Conservation (phyloP, 768 basidiomycete species). For the Kwoniella sp. region DNA sequence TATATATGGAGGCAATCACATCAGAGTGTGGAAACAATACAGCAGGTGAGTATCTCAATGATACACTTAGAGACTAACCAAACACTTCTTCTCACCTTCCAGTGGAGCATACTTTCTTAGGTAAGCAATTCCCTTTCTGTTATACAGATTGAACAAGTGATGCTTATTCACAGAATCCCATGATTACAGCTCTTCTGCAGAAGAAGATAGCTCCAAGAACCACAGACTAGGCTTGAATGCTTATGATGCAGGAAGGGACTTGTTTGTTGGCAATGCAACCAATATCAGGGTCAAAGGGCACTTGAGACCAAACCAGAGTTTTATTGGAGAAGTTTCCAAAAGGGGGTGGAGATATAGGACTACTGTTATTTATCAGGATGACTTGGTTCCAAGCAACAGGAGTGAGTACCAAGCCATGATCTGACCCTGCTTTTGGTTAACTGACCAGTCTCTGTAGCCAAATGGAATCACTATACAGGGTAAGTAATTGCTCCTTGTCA, state of each 20-base stretch:
- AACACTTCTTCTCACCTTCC: background rate
- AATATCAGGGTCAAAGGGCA: slow-evolving; percentile 5
- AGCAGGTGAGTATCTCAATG: slow-evolving; percentile 15
- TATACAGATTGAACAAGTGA: background rate
- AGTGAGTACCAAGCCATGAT: slow-evolving; percentile 4
- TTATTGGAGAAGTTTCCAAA: slow-evolving; percentile 5
- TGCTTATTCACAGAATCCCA: background rate
- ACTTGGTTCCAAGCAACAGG: slow-evolving; percentile 10
- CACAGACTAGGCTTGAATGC: slow-evolving; percentile 18
- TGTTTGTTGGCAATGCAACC: slow-evolving; percentile 21
- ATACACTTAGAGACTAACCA: background rate
- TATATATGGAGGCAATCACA: slow-evolving; percentile 34
- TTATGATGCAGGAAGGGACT: slow-evolving; percentile 17
- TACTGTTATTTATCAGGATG: slow-evolving; percentile 8
- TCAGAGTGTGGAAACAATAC: slow-evolving; percentile 28
- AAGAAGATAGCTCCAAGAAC: slow-evolving; percentile 11
- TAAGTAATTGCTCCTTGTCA: slow-evolving; percentile 5
- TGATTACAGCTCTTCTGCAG: slow-evolving; percentile 11
- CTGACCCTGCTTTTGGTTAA: background rate
- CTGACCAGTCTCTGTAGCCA: slow-evolving; percentile 6
- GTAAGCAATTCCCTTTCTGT: slow-evolving; percentile 10
- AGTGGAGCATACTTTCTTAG: slow-evolving; percentile 34
- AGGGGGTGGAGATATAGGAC: slow-evolving; percentile 25
- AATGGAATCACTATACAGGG: slow-evolving; percentile 27
- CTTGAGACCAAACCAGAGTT: slow-evolving; percentile 2